Percentiles rank a stretch among this genome's conserved stretches.
Conservation (phyloP, 441 rosid genomes). For the Biscutella laevigata region DNA sequence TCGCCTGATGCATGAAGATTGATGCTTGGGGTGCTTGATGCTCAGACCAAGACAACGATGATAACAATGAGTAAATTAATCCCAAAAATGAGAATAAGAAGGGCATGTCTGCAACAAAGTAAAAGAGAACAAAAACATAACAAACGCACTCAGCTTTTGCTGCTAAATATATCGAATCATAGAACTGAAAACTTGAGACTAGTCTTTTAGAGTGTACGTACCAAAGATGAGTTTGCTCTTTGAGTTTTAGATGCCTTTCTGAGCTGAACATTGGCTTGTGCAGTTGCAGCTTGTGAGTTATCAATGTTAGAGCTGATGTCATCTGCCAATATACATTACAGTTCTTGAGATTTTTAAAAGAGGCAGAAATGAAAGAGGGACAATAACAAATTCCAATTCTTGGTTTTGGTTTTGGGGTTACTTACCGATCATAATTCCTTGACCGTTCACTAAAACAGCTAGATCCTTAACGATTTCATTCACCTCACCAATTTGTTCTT, state of each 20-base stretch:
- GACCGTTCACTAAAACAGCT: conserved; percentile 44
- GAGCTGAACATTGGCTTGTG: conserved; percentile 41
- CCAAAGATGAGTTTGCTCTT: conserved; percentile 47
- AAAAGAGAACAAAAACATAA: too few species aligned
- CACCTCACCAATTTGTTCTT: conserved; percentile 54
- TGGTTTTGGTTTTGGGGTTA: too few species aligned
- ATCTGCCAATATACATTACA: conserved; percentile 31
- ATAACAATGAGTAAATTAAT: conserved; percentile 45
- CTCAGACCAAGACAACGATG: conserved; percentile 37
- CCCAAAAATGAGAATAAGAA: conserved; percentile 52
- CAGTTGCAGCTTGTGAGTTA: conserved; percentile 40
- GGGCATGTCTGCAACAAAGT: conserved; percentile 43
- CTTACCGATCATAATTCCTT: conserved; percentile 53
- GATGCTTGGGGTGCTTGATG: conserved; percentile 7
- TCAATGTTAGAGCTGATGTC: conserved; percentile 53
- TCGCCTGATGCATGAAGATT: conserved; percentile 1
- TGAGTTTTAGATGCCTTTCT: conserved; percentile 45
- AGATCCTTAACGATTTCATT: conserved; percentile 62
- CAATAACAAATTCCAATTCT: background rate
- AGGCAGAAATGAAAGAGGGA: background rate
- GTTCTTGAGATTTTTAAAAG: background rate
- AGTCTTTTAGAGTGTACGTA: conserved; percentile 25
- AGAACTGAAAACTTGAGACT: background rate
- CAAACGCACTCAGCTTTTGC: background rate
- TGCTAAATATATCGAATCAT: background rate